Evolutionary conservation across 1,284 basidiomycete species (phyloP), one percentile per base, ranked within the genome.

Genomic region (Papiliotrema laurentii): DNA sequence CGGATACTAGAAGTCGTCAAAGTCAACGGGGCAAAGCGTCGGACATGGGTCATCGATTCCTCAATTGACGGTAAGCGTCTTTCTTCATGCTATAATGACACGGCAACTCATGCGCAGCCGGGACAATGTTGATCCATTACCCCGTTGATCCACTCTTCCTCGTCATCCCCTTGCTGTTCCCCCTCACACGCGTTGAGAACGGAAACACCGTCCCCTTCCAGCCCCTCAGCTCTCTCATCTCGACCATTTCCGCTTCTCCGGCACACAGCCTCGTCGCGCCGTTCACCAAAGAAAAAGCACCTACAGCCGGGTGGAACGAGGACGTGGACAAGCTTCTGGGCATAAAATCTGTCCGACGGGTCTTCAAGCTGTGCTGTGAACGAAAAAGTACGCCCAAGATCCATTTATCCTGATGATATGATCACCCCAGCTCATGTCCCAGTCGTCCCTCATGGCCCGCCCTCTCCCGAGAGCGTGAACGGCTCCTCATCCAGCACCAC

Each of bases 41-140:
- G 70, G 33, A 69, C 70, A 30, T 72, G 70, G 70, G 69, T 72
- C 43, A 56, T 69, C 36, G 68, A 67, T 35, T 50, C 56, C 10
- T 53, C 50, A 5, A 57, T 71, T 19, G 62, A 66, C 13, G 56
- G 69, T 69, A 34, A 16, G 64, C 5, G 4, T 16, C 40, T 25
- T 21, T 10, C 34, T 30, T 2, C 11, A 14, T 34, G 4, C 18
- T 2, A 18, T 30, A 27, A n/a, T 9, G n/a, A 3, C 22, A 18
- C 18, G 28, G 50, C 11, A 41, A 16, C 50, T 54, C 25, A 50
- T 41, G 7, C 16, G 3, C 49, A 72, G 68, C 58, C 16, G 70
- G 68, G 1, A 55, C 46, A 9, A 60, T 72, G 11, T 49, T 72
- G 1, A 30, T 72, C 3, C 68, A 72, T 45, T 54, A 61, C 31